These are phyloP conservation scores for Claviceps humidiphila DNA, from an alignment of 2,329 filamentous ascomycete genomes.

Conservation along the genomic window DNA sequence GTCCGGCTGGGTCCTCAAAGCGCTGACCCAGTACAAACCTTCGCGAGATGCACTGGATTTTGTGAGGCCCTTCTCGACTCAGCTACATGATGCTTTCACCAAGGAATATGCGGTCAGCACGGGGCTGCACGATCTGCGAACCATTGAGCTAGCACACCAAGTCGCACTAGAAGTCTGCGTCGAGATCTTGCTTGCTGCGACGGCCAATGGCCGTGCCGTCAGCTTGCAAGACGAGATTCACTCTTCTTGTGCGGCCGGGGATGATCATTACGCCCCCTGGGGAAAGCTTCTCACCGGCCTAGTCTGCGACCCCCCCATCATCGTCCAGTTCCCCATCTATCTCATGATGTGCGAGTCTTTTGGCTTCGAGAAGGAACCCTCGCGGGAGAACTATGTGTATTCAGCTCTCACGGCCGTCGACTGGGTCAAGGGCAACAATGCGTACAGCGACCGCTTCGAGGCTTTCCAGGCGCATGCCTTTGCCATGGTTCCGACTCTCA, in stretches of 20 bases:
- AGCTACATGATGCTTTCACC: conserved; percentile 1
- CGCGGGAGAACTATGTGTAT: conserved; percentile 6
- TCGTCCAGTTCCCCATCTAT: conserved; percentile 7
- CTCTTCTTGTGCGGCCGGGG: neutral
- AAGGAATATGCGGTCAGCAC: neutral
- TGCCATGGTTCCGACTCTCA: conserved; percentile 1
- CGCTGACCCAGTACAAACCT: neutral
- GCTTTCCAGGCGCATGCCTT: conserved; percentile 2
- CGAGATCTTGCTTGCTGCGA: conserved; percentile 2
- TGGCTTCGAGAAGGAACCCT: conserved; percentile 1
- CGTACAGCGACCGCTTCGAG: conserved; percentile 1
- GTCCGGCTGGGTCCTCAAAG: neutral
- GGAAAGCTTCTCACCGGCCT: conserved; percentile 6
- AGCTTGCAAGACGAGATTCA: neutral
- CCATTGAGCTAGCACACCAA: conserved; percentile 3
- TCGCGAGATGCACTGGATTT: neutral
- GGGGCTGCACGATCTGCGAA: conserved; percentile 2
- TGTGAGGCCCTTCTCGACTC: neutral
- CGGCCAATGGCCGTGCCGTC: neutral
- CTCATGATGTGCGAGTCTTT: conserved; percentile 9
- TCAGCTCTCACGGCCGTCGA: conserved; percentile 5
- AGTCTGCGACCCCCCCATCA: conserved; percentile 7
- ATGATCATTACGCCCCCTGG: conserved; percentile 5
- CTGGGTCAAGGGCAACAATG: conserved; percentile 5
- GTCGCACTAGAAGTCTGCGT: conserved; percentile 2